A percentile compares a stretch with the other conserved stretches of the same genome.
These are phyloP conservation scores for Leishmania braziliensis DNA, from an alignment of 208 protist species.

Conservation along the genomic window DNA sequence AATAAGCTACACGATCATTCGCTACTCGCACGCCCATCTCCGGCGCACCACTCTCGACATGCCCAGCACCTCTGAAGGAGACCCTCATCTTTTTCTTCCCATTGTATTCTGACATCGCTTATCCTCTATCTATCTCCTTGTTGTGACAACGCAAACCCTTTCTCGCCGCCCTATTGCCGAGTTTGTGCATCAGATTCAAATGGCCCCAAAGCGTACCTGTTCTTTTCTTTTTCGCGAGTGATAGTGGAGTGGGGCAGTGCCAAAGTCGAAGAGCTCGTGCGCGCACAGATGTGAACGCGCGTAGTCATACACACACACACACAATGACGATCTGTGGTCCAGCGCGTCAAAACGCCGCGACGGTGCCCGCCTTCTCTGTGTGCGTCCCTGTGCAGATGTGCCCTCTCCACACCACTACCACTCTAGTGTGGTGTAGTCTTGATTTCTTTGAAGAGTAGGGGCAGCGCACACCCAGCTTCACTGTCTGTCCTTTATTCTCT, in stretches of 20 bases:
- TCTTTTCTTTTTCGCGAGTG: not conserved
- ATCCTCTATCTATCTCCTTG: not conserved
- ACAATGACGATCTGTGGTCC: slow-evolving; percentile 27
- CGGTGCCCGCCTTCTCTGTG: not conserved
- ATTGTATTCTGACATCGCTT: not conserved
- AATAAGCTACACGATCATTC: not conserved
- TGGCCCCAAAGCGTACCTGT: not conserved
- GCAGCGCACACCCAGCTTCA: not conserved
- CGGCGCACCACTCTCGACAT: not conserved
- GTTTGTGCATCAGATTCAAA: not conserved
- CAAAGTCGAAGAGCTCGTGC: not conserved
- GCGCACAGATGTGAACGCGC: slow-evolving; percentile 29
- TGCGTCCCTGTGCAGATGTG: not conserved
- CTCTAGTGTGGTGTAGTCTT: not conserved
- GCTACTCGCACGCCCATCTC: not conserved
- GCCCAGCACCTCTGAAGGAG: not conserved
- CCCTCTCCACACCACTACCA: not conserved
- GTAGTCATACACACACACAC: slow-evolving; percentile 21
- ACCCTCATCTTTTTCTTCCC: not conserved
- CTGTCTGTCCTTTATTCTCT: not conserved
- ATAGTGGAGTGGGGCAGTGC: not conserved
- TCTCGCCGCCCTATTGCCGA: not conserved
- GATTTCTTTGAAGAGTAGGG: not conserved
- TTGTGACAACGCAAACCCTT: not conserved
- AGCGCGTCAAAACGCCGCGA: slow-evolving; percentile 2